Base-by-base conservation (phyloP, 2,329 filamentous ascomycete genomes). In the Cladophialophora yegresii region DNA sequence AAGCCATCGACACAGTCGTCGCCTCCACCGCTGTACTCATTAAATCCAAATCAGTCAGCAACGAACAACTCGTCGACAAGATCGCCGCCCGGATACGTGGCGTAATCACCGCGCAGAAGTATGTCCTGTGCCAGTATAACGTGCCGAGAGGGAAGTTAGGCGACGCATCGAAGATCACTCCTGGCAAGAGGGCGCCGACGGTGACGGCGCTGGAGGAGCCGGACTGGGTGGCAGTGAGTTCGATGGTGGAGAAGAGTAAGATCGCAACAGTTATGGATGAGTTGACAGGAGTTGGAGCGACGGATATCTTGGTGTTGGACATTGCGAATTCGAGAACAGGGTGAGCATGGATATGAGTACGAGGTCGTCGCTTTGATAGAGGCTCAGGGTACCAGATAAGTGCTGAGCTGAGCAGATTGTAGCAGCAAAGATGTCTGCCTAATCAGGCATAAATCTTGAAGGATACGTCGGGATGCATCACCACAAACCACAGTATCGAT, bases 81-180 rank as follows among this genome's bases (percentile, higher is more conserved):
- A 96, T 99, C 73, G 86, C 90, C 30, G 89, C 89, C 10, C 88
- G 95, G 73, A 96, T 99, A 74, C 85, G 87, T 65, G 95, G 95
- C 77, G 93, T 99, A 68, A 98, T 99, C 75, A 93, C 92, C 49
- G 95, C 95, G 9, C 92, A 99, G 80, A 89, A 87, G 77, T 98
- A 90, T 75, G 92, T 98, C 30, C 86, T 98, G 32, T 98, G 95
- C 82, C 92, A 96, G 75, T 99, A 98, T 84, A 99, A 99, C 79
- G 86, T 98, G 64, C 85, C 90, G 71, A 87, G 93, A 66, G 76
- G 79, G 54, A 84, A 85, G 60, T 85, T 99, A 62, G 73, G 82
- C 7, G 80, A 82, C 33, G 93, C 90, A 8, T 86, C 84, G 54
- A 84, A 84, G 71, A 90, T 98, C 75, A 97, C 95, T 0, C 95